Base-by-base conservation (phyloP, 2,329 filamentous ascomycete species). In the Calonectria crousiana region DNA sequence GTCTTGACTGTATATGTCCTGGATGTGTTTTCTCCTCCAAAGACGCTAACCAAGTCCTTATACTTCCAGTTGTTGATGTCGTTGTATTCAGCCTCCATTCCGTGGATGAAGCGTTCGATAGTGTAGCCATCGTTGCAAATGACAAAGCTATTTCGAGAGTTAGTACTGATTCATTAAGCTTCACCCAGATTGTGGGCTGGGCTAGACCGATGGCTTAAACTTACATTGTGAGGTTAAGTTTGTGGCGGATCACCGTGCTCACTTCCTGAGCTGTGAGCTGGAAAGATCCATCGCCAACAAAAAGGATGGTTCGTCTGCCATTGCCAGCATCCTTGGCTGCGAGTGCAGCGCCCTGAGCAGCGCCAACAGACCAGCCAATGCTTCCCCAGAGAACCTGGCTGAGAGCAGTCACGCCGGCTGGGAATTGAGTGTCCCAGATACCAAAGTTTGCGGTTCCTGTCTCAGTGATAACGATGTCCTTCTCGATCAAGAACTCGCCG, bases 41-140 rank as follows among this genome's bases (percentile, higher is more conserved):
- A 95, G 0, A 91, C 90, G 5, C 88, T 87, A 2, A 94, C 90
- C 0, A 95, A 84, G 26, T 92, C 91, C 82, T 91, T 92, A 87
- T 93, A 94, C 66, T 93, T 88, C 95, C 95, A 98, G 14, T 87
- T 84, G 73, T 90, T 89, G 71, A 98, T 92, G 81, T 98, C 94
- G 82, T 98, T 98, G 87, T 98, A 98, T 32, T 82, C 83, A 38
- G 91, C 94, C 11, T 95, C 88, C 92, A 93, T 93, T 68, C 95
- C 95, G 84, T 98, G 95, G 80, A 98, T 97, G 83, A 92, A 94
- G 36, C 95, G 92, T 86, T 98, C 95, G 83, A 97, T 97, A 13
- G 95, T 97, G 86, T 94, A 98, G 14, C 95, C 95, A 51, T 96
- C 92, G 83, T 97, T 97, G 88, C 94, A 95, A 78, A 98, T 93